Evolutionary conservation across 352 stramenopile species (phyloP).

Genomic region (Pythium coloratum): DNA sequence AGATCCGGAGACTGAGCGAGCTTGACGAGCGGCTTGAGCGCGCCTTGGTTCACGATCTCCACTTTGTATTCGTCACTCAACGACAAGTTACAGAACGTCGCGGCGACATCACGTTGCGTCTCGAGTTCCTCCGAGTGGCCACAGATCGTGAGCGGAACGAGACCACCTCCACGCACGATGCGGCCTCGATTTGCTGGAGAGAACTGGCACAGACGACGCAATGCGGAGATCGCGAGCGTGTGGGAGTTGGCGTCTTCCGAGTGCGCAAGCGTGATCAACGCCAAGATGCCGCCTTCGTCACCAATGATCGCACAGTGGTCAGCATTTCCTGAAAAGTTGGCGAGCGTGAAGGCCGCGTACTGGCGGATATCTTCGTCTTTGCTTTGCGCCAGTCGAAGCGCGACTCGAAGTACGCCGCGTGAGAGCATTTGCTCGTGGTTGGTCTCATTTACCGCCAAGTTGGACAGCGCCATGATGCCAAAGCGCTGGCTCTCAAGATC

Average conservation of each 20-base stretch:
- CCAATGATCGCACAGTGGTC: conserved; percentile 89
- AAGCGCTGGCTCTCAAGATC: conserved; percentile 89
- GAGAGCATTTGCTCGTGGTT: conserved; percentile 93
- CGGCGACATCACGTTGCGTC: conserved; percentile 93
- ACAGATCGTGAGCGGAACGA: conserved; percentile 84
- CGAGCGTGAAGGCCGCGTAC: conserved; percentile 91
- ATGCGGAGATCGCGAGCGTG: conserved; percentile 91
- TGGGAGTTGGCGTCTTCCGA: conserved; percentile 87
- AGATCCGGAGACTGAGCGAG: conserved; percentile 89
- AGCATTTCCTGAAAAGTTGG: conserved; percentile 91
- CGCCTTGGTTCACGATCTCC: conserved; percentile 82
- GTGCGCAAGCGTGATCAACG: conserved; percentile 90
- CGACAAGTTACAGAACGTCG: conserved; percentile 93
- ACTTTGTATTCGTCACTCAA: conserved; percentile 92
- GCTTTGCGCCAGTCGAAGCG: conserved; percentile 73
- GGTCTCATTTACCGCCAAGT: conserved; percentile 92
- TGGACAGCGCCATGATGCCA: conserved; percentile 94
- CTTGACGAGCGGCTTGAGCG: conserved; percentile 77
- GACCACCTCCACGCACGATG: conserved; percentile 83
- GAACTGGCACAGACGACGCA: conserved; percentile 92
- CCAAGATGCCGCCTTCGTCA: conserved; percentile 85
- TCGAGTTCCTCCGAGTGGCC: conserved; percentile 90
- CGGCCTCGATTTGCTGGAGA: conserved; percentile 85
- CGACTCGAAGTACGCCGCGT: conserved; percentile 82
- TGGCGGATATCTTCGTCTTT: conserved; percentile 83